Conservation (phyloP, 345 rosid genomes). For the Eucalyptus cladocalyx region DNA sequence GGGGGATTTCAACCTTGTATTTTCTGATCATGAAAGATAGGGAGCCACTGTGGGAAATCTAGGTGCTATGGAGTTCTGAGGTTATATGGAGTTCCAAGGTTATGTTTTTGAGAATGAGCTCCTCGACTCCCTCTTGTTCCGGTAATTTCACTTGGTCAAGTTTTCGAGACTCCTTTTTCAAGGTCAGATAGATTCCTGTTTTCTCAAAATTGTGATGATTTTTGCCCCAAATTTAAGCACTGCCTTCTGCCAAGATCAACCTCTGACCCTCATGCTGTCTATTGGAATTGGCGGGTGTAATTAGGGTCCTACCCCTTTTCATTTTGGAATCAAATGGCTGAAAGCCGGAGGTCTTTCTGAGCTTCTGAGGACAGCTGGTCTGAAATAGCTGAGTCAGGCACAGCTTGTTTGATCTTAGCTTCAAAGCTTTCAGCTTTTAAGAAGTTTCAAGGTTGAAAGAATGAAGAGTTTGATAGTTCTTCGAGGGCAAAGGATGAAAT, state of each 20-base stretch:
- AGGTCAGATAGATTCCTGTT: neutral
- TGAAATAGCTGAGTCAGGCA: neutral
- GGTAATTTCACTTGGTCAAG: neutral
- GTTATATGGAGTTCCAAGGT: neutral
- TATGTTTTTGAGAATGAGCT: neutral
- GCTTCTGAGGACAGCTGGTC: neutral
- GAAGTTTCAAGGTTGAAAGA: neutral
- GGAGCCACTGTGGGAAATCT: neutral
- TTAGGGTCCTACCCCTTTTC: neutral
- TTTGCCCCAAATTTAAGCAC: neutral
- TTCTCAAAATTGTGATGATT: neutral
- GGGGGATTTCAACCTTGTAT: neutral
- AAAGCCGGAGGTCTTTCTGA: neutral
- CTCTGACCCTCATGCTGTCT: neutral
- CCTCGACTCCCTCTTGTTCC: neutral
- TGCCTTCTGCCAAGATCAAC: neutral
- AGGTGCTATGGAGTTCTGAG: neutral
- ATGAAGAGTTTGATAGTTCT: neutral
- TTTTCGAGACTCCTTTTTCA: neutral
- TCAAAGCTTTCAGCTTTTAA: neutral
- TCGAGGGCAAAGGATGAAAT: neutral
- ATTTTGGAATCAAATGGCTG: neutral
- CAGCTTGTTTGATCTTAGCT: neutral
- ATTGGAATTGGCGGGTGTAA: neutral
- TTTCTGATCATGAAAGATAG: neutral